phyloP scores from a whole-genome alignment of 2,329 filamentous ascomycete genomes.

The Polytolypa hystricis region DNA sequence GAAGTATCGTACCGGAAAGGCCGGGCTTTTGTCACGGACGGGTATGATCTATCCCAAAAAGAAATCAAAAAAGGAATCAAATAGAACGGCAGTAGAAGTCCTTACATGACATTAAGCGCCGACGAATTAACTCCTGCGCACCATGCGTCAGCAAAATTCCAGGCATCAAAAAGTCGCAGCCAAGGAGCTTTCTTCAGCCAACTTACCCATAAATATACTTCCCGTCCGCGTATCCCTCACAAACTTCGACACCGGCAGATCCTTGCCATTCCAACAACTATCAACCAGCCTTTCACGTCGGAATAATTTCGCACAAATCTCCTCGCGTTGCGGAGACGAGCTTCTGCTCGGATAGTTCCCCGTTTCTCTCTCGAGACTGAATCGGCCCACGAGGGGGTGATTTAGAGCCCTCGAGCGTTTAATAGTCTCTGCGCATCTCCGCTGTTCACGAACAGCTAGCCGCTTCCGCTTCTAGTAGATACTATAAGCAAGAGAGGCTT shows the following conservation, averaged over 20 bases:
- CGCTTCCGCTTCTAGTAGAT: conserved; percentile 19
- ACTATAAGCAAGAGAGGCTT: not conserved
- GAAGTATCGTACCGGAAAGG: conserved; percentile 10
- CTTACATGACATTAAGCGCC: conserved; percentile 8
- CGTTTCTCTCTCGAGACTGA: conserved; percentile 19
- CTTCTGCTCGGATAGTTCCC: conserved; percentile 14
- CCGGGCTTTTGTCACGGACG: conserved; percentile 1
- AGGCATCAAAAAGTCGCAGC: too few relatives aligned
- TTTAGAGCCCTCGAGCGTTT: conserved; percentile 19
- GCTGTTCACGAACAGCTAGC: conserved; percentile 16
- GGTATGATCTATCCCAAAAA: conserved; percentile 2
- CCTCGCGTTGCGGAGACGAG: conserved; percentile 18
- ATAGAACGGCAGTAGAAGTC: not conserved
- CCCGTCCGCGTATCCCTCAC: conserved; percentile 25
- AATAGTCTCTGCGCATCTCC: conserved; percentile 24
- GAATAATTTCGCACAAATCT: conserved; percentile 24
- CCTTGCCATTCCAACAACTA: conserved; percentile 15
- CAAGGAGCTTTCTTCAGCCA: too few relatives aligned
- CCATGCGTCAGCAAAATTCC: too few relatives aligned
- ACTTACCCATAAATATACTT: conserved; percentile 27
- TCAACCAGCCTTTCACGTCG: conserved; percentile 20
- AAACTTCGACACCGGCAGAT: conserved; percentile 22
- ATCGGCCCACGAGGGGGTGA: conserved; percentile 18
- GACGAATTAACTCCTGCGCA: conserved; percentile 9
- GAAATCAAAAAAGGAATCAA: conserved; percentile 1